Conservation (phyloP, 2,329 filamentous ascomycete species). For the Botrytis squamosa region DNA sequence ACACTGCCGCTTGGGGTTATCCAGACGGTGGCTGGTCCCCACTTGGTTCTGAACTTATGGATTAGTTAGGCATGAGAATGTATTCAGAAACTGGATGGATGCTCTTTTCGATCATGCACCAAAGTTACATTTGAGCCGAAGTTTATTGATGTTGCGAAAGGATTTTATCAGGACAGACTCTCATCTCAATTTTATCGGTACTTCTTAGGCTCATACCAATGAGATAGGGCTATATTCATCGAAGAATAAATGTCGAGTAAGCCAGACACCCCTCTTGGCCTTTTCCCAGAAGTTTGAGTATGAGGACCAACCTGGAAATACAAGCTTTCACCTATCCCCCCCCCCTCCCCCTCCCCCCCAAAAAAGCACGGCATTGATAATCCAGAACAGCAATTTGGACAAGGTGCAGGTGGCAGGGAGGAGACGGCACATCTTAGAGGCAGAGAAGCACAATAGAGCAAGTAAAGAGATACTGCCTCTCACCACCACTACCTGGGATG, state of each 20-base stretch:
- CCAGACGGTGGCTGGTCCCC: too few species aligned
- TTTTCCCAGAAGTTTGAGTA: too few species aligned
- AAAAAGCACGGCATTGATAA: too few species aligned
- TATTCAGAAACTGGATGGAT: not conserved
- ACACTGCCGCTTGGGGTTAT: not conserved
- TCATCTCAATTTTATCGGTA: not conserved
- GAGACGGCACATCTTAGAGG: rapidly evolving
- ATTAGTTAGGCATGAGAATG: not conserved
- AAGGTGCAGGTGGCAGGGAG: not conserved
- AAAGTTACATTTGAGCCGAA: not conserved
- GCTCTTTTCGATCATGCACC: not conserved
- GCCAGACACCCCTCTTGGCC: too few species aligned
- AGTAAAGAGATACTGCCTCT: not conserved
- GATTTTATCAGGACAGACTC: not conserved
- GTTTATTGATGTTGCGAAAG: not conserved
- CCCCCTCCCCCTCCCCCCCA: too few species aligned
- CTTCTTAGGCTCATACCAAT: too few species aligned
- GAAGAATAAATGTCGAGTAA: too few species aligned
- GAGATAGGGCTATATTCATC: too few species aligned
- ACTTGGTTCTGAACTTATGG: not conserved
- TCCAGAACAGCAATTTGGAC: too few species aligned
- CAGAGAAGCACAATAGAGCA: not conserved
- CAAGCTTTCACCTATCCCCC: too few species aligned
- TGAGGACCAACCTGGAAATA: too few species aligned
- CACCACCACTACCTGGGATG: not conserved